These are phyloP conservation scores for Candida sonorensis DNA, from an alignment of 805 yeast genomes.

Conservation along the genomic window DNA sequence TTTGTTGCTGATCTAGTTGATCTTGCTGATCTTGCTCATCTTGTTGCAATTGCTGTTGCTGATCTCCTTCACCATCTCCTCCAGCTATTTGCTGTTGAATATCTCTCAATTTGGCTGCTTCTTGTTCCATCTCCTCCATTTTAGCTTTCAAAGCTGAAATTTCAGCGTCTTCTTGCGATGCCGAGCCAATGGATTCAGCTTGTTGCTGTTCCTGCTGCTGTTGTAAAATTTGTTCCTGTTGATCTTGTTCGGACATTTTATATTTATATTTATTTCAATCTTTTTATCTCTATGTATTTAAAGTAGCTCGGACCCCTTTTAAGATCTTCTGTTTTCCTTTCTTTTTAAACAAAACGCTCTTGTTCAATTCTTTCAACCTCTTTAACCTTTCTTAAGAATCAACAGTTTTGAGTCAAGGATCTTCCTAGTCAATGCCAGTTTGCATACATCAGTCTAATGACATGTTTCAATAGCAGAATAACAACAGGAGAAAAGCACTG, in stretches of 20 bases:
- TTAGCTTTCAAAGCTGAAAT: constrained; percentile 35
- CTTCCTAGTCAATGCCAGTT: too few relatives aligned
- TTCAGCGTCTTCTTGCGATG: constrained; percentile 14
- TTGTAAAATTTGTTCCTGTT: constrained; percentile 1
- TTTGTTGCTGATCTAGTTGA: constrained; percentile 3
- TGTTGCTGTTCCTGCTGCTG: constrained; percentile 1
- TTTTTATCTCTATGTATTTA: neutral
- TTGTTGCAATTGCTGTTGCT: neutral
- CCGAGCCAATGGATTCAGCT: neutral
- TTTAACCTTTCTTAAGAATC: too few relatives aligned
- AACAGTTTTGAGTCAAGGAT: too few relatives aligned
- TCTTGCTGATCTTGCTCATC: constrained; percentile 1
- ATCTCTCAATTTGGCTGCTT: constrained; percentile 54
- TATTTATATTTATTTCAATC: neutral
- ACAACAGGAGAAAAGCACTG: too few relatives aligned
- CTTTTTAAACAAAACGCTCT: too few relatives aligned
- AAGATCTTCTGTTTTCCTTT: too few relatives aligned
- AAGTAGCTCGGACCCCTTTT: neutral
- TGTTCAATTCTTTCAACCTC: too few relatives aligned
- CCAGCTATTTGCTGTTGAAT: constrained; percentile 36
- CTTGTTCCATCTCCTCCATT: constrained; percentile 52
- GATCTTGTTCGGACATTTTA: constrained; percentile 5
- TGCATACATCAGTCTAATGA: too few relatives aligned
- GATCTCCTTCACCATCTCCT: constrained; percentile 3
- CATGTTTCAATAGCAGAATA: too few relatives aligned